Percentiles rank a stretch among this genome's conserved stretches.
phyloP scores from a whole-genome alignment of 441 rosid species.

The Euphorbia celastroides region DNA sequence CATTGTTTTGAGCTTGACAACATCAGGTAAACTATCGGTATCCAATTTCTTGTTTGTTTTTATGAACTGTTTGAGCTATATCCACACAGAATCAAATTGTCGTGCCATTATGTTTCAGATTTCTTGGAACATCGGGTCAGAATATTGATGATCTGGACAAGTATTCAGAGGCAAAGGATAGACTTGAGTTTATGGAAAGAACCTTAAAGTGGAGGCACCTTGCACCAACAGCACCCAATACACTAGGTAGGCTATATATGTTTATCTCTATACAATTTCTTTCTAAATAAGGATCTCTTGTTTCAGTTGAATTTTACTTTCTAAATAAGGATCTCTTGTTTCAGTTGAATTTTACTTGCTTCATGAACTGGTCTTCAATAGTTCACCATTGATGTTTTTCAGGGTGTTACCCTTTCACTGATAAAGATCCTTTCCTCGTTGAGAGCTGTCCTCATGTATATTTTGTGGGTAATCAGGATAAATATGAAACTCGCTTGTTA shows the following conservation, averaged over 20 bases:
- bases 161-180: conserved; percentile 75
- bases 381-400: conserved; percentile 17
- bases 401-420: conserved; percentile 96
- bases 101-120: conserved; percentile 29
- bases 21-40: conserved; percentile 44
- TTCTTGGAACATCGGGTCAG: conserved; percentile 99
- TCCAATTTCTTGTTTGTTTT: conserved; percentile 3
- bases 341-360: conserved; percentile 2
- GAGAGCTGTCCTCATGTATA: conserved; percentile 95
- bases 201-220: conserved; percentile 95
- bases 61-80: conserved; percentile 4
- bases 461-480: conserved; percentile 80
- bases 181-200: conserved; percentile 85
- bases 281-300: background rate
- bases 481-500: conserved; percentile 49
- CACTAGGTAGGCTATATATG: conserved; percentile 53
- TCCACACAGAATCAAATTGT: conserved; percentile 12
- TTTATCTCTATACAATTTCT: background rate
- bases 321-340: conserved; percentile 1
- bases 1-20: conserved; percentile 89
- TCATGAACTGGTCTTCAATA: conserved; percentile 15
- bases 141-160: conserved; percentile 84
- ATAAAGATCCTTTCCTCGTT: conserved; percentile 88
- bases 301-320: background rate
- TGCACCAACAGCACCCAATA: conserved; percentile 95